Percentiles rank a stretch among this genome's conserved stretches.
Conservation (phyloP, 306 rosid genomes). For the Vigna nakashimae region DNA sequence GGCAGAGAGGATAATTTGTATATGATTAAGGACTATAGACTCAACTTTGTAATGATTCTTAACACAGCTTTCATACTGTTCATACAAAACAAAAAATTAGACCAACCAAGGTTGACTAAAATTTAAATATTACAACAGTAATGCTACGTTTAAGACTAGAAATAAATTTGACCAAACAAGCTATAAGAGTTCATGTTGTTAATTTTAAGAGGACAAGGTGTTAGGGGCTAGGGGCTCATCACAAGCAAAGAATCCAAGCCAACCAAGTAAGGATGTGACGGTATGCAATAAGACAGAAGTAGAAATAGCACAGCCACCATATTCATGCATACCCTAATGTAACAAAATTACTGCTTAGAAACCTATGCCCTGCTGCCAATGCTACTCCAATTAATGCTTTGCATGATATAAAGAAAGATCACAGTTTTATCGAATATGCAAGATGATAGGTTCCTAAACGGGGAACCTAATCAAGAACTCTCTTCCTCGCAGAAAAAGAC, state of each 20-base stretch:
- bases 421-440: conserved; percentile 12
- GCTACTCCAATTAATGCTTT: not conserved
- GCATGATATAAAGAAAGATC: not conserved
- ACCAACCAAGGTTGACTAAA: conserved; percentile 16
- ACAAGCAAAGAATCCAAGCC: conserved; percentile 19
- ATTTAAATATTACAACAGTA: not conserved
- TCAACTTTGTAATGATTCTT: conserved; percentile 13
- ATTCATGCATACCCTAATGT: not conserved
- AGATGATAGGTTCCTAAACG: too few species aligned
- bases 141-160: conserved; percentile 23
- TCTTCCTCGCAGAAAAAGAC: too few species aligned
- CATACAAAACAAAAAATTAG: conserved; percentile 3
- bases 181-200: too few species aligned
- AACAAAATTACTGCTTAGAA: conserved; percentile 4
- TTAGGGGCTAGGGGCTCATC: too few species aligned
- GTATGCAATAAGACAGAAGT: conserved; percentile 1
- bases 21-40: conserved; percentile 1
- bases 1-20: conserved; percentile 1
- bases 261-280: not conserved
- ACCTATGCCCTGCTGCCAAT: conserved; percentile 13
- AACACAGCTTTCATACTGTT: not conserved
- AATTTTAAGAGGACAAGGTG: too few species aligned
- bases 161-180: not conserved
- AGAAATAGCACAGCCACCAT: not conserved
- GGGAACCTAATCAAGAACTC: too few species aligned